Base-by-base conservation (phyloP, 805 yeast genomes). In the Spathaspora hagerdaliae region DNA sequence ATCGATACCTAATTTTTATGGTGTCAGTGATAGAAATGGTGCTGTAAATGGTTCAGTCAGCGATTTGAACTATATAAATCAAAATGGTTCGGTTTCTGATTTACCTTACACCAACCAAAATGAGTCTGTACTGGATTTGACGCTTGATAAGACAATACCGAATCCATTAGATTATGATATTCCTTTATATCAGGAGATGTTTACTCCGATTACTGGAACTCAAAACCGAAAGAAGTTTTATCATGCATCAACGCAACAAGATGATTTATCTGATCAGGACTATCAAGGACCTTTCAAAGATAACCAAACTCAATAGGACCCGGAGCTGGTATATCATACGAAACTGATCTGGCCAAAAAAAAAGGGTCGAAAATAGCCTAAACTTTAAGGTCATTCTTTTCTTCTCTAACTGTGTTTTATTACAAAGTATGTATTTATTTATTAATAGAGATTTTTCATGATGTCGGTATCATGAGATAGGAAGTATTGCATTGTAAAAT, bases 1-100 rank as follows among this genome's bases (percentile, higher is more conserved):
- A n/a, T 47, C 50, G 14, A 33, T 47, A 26, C 48, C 50, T 7
- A 47, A 47, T 19, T 44, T 47, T 44, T 47, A 47, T 33, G 32
- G 38, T n/a, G 41, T 32, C 9, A 27, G 38, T 19, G 40, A 37
- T 14, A 7, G 10, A 2, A 19, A 19, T 19, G 24, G 24, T 19
- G 24, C 24, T 19, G 24, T 19, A 19, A 40, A 33, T 32, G 41
- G 41, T 24, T n/a, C 11, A 14, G 15, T 27, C n/a, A 12, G 11
- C 5, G 39, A 27, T 11, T 15, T 6, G 2, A 39, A 26, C 9
- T 15, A 40, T 31, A 19, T 12, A 1, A 11, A 13, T 24, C 13
- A 8, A 4, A 41, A 41, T 41, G 44, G 27, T 6, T 45, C 47
- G 12, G 38, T 40, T 9, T 13, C 43, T 13, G 41, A 38, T 39